Base-by-base conservation (phyloP, 768 basidiomycete species). In the Amanita pallidorosea region DNA sequence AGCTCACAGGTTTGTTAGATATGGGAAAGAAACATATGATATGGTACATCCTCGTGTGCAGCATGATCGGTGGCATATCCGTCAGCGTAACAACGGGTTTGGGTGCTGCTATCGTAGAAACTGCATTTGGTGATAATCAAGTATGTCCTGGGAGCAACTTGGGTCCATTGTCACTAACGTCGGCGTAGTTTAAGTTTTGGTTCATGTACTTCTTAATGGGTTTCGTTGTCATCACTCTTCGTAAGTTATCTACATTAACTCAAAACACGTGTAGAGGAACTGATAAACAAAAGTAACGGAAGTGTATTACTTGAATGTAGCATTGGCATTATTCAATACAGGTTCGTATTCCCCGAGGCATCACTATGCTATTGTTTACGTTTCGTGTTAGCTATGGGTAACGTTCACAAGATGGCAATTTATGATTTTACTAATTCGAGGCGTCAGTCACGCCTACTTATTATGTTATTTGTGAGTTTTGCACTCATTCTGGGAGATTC, bases 11-110 rank as follows among this genome's bases (percentile, higher is more conserved):
- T 11, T 38, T 6, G 8, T 27, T 36, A 81, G 84, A 61, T 89
- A 87, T 62, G 94, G 95, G 45, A 91, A n/a, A 85, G 67, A 81
- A 81, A 68, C 88, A 81, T 61, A 96, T 97, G 95, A 66, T 98
- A 47, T 91, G 88, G 88, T 90, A 95, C 65, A 94, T 98, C 56
- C 72, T 76, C 37, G 88, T 99, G 41, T 99, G 96, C 67, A 90
- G 86, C 55, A 83, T 97, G 77, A 97, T 99, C 61, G 96, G 96
- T 15, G 96, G 96, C 0, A 84, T 95, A 44, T 88, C 85, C 52
- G 91, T 95, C 56, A 90, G 87, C 58, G 94, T 95, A 49, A 95
- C 94, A 12, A 93, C 91, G 29, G 95, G 96, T 31, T 76, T 97
- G 34, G 93, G 96, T 41, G 73, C 89, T 38, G 85, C 92, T 18